Conservation (phyloP, 306 rosid species). For the Castanea mollissima region DNA sequence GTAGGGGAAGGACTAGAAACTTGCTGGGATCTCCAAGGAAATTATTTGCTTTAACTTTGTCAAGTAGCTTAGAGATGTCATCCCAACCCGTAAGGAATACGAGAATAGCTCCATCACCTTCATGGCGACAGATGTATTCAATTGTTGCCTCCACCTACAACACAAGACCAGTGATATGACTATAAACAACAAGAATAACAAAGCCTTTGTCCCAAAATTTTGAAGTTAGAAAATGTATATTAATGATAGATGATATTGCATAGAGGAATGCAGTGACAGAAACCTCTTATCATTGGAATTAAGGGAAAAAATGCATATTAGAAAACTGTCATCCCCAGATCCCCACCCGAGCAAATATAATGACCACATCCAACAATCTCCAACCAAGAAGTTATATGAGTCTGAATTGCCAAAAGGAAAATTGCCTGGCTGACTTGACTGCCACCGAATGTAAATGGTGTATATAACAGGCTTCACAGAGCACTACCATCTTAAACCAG, state of each 20-base stretch:
- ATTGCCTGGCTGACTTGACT: background rate
- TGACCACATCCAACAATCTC: background rate
- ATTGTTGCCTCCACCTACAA: conserved; percentile 79
- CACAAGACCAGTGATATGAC: background rate
- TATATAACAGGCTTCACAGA: background rate
- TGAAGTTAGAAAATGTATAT: background rate
- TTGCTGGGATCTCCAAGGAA: conserved; percentile 76
- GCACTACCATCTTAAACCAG: background rate
- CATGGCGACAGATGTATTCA: conserved; percentile 75
- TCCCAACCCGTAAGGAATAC: conserved; percentile 98
- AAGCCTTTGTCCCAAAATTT: background rate
- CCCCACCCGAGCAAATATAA: background rate
- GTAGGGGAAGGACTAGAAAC: conserved; percentile 75
- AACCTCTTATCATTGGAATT: background rate
- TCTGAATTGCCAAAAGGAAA: background rate
- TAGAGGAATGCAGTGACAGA: background rate
- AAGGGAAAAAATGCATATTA: background rate
- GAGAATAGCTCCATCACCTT: conserved; percentile 83
- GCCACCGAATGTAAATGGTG: background rate
- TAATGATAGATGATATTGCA: background rate
- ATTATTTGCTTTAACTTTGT: conserved; percentile 66
- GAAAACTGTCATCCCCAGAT: background rate
- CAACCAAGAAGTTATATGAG: background rate
- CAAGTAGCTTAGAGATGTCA: conserved; percentile 84
- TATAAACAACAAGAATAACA: background rate